phyloP scores from a whole-genome alignment of 257 asterid species.

The Salvia rosmarinus region DNA sequence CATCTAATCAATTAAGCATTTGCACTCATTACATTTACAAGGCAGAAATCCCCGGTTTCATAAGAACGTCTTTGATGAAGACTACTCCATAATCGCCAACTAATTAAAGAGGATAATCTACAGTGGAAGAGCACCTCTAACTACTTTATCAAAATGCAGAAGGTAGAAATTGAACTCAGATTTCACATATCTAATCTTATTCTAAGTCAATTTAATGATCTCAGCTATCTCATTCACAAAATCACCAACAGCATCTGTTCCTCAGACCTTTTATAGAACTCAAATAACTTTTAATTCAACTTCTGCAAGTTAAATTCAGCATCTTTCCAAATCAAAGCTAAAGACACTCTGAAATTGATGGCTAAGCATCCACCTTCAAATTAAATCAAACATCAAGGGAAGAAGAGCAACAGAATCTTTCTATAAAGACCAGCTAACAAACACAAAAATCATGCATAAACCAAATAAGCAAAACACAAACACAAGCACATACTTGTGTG shows the following conservation, averaged over 20 bases:
- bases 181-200: slow-evolving; percentile 13
- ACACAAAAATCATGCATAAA: slow-evolving; percentile 27
- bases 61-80: neutral
- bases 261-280: slow-evolving; percentile 2
- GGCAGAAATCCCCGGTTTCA: neutral
- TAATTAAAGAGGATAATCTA: slow-evolving; percentile 9
- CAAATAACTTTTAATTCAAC: neutral
- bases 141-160: slow-evolving; percentile 12
- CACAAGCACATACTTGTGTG: neutral
- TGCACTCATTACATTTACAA: neutral
- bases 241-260: slow-evolving; percentile 17
- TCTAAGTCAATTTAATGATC: slow-evolving; percentile 7
- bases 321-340: slow-evolving; percentile 16
- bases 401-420: slow-evolving; percentile 2
- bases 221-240: slow-evolving; percentile 24
- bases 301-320: slow-evolving; percentile 25
- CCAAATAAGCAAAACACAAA: neutral
- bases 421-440: slow-evolving; percentile 6
- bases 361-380: neutral
- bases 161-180: slow-evolving; percentile 16
- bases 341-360: slow-evolving; percentile 1
- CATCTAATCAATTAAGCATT: slow-evolving; percentile 11
- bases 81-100: neutral
- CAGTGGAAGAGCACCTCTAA: neutral
- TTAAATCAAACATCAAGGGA: slow-evolving; percentile 9